These are phyloP conservation scores for Zizania latifolia DNA, from an alignment of 176 grass and related monocot species.

Conservation along the genomic window DNA sequence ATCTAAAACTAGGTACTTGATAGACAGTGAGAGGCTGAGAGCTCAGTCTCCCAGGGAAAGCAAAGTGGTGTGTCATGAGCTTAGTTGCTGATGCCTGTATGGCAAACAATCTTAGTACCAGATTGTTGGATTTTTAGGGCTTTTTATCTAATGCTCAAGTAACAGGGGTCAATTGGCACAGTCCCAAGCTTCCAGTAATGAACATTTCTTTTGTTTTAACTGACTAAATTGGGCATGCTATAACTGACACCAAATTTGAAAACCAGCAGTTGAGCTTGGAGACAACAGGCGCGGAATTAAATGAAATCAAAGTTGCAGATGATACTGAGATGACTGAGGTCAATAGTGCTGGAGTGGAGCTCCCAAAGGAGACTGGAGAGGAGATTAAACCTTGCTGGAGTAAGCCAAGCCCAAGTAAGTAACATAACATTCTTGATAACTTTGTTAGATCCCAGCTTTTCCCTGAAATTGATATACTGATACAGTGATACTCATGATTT, in stretches of 20 bases:
- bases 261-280: slow-evolving; percentile 44
- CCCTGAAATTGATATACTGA: slow-evolving; percentile 6
- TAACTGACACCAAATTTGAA: background rate
- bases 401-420: slow-evolving; percentile 67
- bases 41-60: background rate
- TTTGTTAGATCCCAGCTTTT: slow-evolving; percentile 10
- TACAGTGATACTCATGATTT: background rate
- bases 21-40: background rate
- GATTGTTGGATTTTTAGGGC: background rate
- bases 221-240: background rate
- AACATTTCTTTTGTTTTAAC: background rate
- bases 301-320: slow-evolving; percentile 42
- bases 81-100: background rate
- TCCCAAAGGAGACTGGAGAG: slow-evolving; percentile 31
- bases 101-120: background rate
- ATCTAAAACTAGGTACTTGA: slow-evolving; percentile 7
- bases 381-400: slow-evolving; percentile 69
- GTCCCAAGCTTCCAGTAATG: background rate
- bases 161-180: background rate
- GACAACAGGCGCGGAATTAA: slow-evolving; percentile 20
- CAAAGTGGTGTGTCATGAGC: background rate
- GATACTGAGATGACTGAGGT: slow-evolving; percentile 21
- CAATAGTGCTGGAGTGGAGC: slow-evolving; percentile 16
- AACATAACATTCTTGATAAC: background rate
- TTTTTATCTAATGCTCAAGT: background rate